Evolutionary conservation across 2,329 filamentous ascomycete genomes (phyloP).

Genomic region (Dothistroma pini): DNA sequence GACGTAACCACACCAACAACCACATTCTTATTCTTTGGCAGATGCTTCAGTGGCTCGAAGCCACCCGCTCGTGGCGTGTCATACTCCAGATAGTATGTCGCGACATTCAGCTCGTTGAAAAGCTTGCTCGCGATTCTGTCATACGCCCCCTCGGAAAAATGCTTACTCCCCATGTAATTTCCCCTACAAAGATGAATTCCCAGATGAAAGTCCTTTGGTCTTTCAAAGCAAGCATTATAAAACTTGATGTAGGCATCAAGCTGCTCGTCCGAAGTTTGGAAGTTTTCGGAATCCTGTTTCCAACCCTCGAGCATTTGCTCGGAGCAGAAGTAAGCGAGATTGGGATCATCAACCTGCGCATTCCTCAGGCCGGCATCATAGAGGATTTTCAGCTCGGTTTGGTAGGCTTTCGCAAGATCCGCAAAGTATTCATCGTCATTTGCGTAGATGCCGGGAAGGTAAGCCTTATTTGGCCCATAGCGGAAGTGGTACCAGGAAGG

Average conservation of each 20-base stretch:
- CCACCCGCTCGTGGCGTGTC: conserved; percentile 48
- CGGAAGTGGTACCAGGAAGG: conserved; percentile 58
- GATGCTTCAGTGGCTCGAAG: conserved; percentile 44
- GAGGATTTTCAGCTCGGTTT: conserved; percentile 45
- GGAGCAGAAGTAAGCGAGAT: conserved; percentile 63
- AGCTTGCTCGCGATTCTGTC: conserved; percentile 43
- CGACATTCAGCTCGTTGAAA: conserved; percentile 35
- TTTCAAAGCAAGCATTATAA: conserved; percentile 64
- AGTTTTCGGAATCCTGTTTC: conserved; percentile 64
- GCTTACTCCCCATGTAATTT: conserved; percentile 46
- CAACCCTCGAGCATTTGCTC: conserved; percentile 68
- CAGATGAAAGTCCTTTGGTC: conserved; percentile 67
- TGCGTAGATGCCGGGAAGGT: conserved; percentile 43
- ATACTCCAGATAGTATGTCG: conserved; percentile 40
- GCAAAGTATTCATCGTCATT: conserved; percentile 48
- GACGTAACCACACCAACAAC: conserved; percentile 47
- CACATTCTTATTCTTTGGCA: conserved; percentile 47
- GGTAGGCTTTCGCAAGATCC: conserved; percentile 47
- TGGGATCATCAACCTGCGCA: conserved; percentile 49
- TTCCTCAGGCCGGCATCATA: conserved; percentile 46
- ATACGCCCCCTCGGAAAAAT: conserved; percentile 48
- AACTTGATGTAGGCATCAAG: conserved; percentile 72
- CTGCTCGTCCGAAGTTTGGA: conserved; percentile 64
- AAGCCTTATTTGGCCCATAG: conserved; percentile 53
- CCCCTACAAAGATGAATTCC: conserved; percentile 69